Evolutionary conservation across 495 filamentous ascomycete species (phyloP), one percentile per base, ranked within the genome.

Genomic region (Lophiotrema nucula): DNA sequence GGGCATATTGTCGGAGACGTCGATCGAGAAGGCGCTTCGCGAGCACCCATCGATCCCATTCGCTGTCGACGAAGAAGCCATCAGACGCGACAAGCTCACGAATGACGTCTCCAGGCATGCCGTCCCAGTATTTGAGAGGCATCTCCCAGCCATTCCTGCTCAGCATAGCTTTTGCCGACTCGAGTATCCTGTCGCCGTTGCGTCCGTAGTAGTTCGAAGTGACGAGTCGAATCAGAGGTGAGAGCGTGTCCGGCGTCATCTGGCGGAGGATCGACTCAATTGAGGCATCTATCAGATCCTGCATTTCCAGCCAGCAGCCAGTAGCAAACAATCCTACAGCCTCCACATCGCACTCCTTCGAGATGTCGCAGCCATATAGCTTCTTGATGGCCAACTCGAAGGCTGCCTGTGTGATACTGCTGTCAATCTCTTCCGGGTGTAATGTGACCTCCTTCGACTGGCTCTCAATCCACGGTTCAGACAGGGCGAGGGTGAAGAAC

Each of bases 81-180:
- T 84, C 81, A n/a, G 76, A 78, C 12, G 81, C 81, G 56, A 83
- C 74, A 13, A 84, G 77, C 47, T 83, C 80, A 15, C 79, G 73
- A 19, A 79, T 73, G 49, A 83, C 70, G 54, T 84, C 81, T 1
- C 77, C 78, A 21, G 79, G 76, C 13, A 84, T 80, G 26, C 75
- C 78, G 45, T 84, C 82, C 81, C 81, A 84, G 53, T 77, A 79
- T 15, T 65, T 62, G 3, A 83, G 58, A 12, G 72, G 73, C 82
- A 84, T 84, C 52, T 79, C 72, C 81, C 80, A 82, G 15, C 81
- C 81, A 70, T 83, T 80, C 43, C 82, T 68, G 47, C 79, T 81
- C n/a, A 84, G 68, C 74, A 84, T 77, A 13, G 81, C 77, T 62
- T 82, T 84, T 3, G 81, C 79, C 46, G 76, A 78, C 18, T 73